These are phyloP conservation scores for Penicillium nucicola DNA, from an alignment of 495 filamentous ascomycete genomes.

Conservation along the genomic window DNA sequence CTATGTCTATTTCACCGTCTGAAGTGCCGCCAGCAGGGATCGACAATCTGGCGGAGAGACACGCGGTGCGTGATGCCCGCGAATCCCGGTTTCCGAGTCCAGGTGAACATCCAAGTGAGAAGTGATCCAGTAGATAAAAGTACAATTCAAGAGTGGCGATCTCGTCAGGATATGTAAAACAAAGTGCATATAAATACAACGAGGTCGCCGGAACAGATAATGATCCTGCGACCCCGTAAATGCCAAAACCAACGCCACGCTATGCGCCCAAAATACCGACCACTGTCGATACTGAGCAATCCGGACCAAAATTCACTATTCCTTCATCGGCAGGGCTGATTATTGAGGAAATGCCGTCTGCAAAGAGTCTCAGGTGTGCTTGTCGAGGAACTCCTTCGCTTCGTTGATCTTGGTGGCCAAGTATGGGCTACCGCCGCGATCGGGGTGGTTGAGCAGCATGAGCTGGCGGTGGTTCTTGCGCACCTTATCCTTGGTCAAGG, in stretches of 20 bases:
- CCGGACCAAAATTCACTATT: neutral
- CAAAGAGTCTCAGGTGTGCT: constrained; percentile 37
- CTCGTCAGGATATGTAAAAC: constrained; percentile 37
- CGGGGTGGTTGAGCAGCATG: constrained; percentile 97
- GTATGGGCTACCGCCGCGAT: constrained; percentile 95
- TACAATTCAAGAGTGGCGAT: constrained; percentile 42
- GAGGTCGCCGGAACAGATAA: constrained; percentile 5
- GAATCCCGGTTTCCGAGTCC: neutral
- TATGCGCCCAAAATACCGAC: constrained; percentile 37
- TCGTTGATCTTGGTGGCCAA: constrained; percentile 97
- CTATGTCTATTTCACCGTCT: neutral
- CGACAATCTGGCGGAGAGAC: constrained; percentile 4
- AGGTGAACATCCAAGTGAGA: no score
- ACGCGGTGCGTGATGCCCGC: neutral
- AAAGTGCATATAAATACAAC: constrained; percentile 27
- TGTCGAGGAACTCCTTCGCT: constrained; percentile 94
- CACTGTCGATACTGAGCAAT: neutral
- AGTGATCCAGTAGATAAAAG: constrained; percentile 15
- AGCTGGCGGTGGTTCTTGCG: constrained; percentile 94
- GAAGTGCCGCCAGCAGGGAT: constrained; percentile 7
- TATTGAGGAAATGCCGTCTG: neutral
- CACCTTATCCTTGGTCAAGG: constrained; percentile 83
- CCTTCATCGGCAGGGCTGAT: neutral
- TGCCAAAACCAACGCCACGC: constrained; percentile 43
- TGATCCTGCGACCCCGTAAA: constrained; percentile 24